Evolutionary conservation across 2,329 filamentous ascomycete species (phyloP).

Genomic region (Tympanopsis confertula): DNA sequence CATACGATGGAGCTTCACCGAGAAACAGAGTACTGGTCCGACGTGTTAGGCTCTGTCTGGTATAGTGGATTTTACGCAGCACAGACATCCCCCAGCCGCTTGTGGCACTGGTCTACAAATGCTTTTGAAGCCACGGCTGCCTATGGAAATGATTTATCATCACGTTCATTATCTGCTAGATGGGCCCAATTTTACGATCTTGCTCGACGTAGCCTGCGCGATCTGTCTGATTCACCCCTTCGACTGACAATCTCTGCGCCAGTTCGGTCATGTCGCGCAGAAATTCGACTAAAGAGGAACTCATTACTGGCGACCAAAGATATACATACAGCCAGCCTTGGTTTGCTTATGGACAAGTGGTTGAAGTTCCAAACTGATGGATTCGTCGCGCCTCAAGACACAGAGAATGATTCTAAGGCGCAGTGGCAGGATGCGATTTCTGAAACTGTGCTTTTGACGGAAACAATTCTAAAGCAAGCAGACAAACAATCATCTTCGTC

Average conservation of each 20-base stretch:
- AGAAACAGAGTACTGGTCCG: conserved; percentile 93
- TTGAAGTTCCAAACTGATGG: neutral
- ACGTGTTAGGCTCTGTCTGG: conserved; percentile 66
- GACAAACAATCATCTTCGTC: no score
- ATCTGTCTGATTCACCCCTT: neutral
- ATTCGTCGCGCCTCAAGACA: neutral
- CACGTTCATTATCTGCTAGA: conserved; percentile 14
- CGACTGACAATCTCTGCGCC: neutral
- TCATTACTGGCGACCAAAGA: neutral
- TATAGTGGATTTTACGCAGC: conserved; percentile 74
- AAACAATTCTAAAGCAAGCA: neutral
- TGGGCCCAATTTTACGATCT: conserved; percentile 9
- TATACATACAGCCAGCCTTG: neutral
- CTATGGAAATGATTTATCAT: conserved; percentile 10
- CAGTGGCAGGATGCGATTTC: neutral
- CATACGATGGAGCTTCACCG: conserved; percentile 75
- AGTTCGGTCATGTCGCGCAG: neutral
- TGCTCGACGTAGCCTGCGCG: conserved; percentile 7
- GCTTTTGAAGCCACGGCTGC: conserved; percentile 45
- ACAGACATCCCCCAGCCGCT: conserved; percentile 68
- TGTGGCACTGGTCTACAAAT: conserved; percentile 63
- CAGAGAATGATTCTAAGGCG: neutral
- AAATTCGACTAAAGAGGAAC: neutral
- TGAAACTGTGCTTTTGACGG: neutral
- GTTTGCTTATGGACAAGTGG: neutral